Evolutionary conservation across 768 basidiomycete genomes (phyloP).

Genomic region (Mycena kentingensis): DNA sequence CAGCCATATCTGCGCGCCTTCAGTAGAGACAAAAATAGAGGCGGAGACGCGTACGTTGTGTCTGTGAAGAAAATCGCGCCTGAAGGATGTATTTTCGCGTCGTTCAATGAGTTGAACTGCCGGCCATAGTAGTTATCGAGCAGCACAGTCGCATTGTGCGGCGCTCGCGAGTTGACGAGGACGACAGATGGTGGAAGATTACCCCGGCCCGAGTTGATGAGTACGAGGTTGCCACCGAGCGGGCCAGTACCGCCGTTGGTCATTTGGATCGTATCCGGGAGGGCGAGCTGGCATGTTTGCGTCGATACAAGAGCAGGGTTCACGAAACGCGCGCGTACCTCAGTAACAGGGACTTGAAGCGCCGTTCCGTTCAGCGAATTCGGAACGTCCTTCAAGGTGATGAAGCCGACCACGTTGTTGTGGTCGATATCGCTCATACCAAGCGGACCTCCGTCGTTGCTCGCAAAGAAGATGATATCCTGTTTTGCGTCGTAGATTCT

Average conservation of each 20-base stretch:
- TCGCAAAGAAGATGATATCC: conserved; percentile 74
- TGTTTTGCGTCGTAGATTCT: conserved; percentile 59
- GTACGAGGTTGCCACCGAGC: conserved; percentile 45
- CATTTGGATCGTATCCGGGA: conserved; percentile 64
- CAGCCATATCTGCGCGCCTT: conserved; percentile 41
- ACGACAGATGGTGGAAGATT: conserved; percentile 31
- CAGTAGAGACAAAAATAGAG: background rate
- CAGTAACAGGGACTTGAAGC: conserved; percentile 52
- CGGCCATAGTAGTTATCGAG: conserved; percentile 80
- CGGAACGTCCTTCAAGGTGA: conserved; percentile 59
- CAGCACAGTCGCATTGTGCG: conserved; percentile 64
- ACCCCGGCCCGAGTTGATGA: conserved; percentile 63
- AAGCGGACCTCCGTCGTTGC: conserved; percentile 65
- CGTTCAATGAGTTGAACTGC: conserved; percentile 75
- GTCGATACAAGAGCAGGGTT: background rate
- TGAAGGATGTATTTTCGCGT: conserved; percentile 73
- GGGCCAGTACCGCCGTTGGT: conserved; percentile 55
- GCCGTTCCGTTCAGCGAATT: conserved; percentile 32
- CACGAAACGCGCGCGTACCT: conserved; percentile 33
- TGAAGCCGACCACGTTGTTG: conserved; percentile 64
- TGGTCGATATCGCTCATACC: conserved; percentile 65
- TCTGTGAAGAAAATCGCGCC: conserved; percentile 79
- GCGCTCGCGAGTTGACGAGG: conserved; percentile 56
- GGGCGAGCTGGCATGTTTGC: conserved; percentile 45
- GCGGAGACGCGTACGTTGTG: conserved; percentile 45